Evolutionary conservation across 164 flowering plant species (phyloP).

Genomic region (Brasenia schreberi): DNA sequence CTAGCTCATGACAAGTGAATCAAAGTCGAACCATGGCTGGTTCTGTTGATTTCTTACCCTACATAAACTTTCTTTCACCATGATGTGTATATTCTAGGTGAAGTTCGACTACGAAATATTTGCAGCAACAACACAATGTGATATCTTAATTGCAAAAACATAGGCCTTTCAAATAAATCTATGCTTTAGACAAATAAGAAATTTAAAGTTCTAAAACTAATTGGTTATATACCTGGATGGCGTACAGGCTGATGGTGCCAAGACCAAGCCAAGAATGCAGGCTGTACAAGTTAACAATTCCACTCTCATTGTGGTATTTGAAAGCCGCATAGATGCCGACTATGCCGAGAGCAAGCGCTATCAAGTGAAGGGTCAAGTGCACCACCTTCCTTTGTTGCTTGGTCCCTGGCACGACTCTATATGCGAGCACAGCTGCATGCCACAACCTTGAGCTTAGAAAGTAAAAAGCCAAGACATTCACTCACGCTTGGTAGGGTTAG

Average conservation of each 20-base stretch:
- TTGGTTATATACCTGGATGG: slow-evolving; percentile 51
- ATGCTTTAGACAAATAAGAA: too few relatives aligned
- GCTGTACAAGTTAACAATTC: slow-evolving; percentile 78
- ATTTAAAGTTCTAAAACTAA: too few relatives aligned
- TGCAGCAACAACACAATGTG: too few relatives aligned
- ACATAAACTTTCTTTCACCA: too few relatives aligned
- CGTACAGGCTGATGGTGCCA: slow-evolving; percentile 58
- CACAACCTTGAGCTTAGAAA: neutral
- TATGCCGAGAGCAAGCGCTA: slow-evolving; percentile 66
- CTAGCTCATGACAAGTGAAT: too few relatives aligned
- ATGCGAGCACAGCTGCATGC: slow-evolving; percentile 74
- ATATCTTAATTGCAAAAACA: too few relatives aligned
- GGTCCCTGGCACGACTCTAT: slow-evolving; percentile 53
- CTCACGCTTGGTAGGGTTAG: neutral
- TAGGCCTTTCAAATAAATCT: too few relatives aligned
- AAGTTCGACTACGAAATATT: too few relatives aligned
- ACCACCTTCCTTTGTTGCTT: slow-evolving; percentile 69
- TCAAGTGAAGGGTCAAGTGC: slow-evolving; percentile 63
- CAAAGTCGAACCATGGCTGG: too few relatives aligned
- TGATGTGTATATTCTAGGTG: too few relatives aligned
- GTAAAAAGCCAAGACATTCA: neutral
- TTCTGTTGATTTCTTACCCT: too few relatives aligned
- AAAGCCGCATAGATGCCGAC: slow-evolving; percentile 72
- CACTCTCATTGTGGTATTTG: slow-evolving; percentile 74
- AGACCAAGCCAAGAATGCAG: slow-evolving; percentile 95